Conservation (phyloP, 257 asterid genomes). For the Lithospermum erythrorhizon region DNA sequence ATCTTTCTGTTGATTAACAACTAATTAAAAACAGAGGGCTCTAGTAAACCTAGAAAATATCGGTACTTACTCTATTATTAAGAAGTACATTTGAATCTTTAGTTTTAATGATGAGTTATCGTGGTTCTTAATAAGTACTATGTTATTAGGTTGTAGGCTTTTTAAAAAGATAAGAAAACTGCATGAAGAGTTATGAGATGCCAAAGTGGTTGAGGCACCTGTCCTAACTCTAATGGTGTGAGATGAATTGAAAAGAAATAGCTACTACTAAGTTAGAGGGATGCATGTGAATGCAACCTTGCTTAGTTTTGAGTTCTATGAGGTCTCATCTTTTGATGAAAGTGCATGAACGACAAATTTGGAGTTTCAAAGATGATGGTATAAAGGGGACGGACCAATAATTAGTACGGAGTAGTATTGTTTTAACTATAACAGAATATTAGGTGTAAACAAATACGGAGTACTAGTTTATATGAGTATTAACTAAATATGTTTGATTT, state of each 20-base stretch:
- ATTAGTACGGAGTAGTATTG: too few species aligned
- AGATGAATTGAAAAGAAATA: slow-evolving; percentile 20
- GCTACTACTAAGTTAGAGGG: slow-evolving; percentile 9
- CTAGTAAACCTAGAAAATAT: too few species aligned
- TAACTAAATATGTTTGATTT: too few species aligned
- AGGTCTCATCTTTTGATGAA: slow-evolving; percentile 43
- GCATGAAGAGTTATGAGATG: slow-evolving; percentile 1
- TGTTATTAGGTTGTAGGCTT: too few species aligned
- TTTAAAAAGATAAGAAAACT: background rate
- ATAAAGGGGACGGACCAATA: slow-evolving; percentile 8
- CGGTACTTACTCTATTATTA: too few species aligned
- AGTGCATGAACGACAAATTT: slow-evolving; percentile 17
- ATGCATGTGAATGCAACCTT: slow-evolving; percentile 42
- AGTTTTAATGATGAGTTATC: too few species aligned
- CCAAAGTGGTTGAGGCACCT: background rate
- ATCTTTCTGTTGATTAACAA: too few species aligned
- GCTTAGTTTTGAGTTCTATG: slow-evolving; percentile 23
- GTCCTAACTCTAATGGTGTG: background rate
- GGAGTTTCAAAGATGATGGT: slow-evolving; percentile 11
- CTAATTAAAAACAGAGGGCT: too few species aligned
- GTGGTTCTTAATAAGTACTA: too few species aligned
- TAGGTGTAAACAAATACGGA: too few species aligned
- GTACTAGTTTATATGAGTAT: too few species aligned
- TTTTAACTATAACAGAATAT: too few species aligned
- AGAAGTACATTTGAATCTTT: background rate